phyloP scores from a whole-genome alignment of 140 eudicot genomes.

The Cichorium intybus region DNA sequence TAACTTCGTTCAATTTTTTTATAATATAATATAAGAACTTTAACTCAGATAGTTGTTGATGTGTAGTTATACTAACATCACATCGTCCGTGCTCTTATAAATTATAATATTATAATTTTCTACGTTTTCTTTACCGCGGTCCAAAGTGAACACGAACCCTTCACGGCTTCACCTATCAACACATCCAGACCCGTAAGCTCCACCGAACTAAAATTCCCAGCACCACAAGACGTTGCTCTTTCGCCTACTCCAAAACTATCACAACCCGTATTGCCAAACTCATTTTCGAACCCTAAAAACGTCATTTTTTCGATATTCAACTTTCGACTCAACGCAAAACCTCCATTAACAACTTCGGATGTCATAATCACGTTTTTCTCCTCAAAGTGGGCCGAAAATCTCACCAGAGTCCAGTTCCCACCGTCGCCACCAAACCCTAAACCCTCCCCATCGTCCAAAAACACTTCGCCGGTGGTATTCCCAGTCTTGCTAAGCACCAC shows the following conservation, averaged over 20 bases:
- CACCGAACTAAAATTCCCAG: slow-evolving; percentile 31
- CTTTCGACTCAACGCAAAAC: slow-evolving; percentile 42
- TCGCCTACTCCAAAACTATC: neutral
- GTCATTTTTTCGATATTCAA: slow-evolving; percentile 59
- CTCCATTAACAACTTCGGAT: slow-evolving; percentile 54
- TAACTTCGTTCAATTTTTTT: no score
- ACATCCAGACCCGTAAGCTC: slow-evolving; percentile 40
- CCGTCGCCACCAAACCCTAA: neutral
- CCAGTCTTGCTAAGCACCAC: slow-evolving; percentile 39
- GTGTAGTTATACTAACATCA: no score
- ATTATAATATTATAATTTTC: neutral
- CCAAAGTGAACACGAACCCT: slow-evolving; percentile 41
- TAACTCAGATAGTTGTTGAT: no score
- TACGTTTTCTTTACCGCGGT: neutral
- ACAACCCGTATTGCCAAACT: neutral
- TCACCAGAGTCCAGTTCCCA: slow-evolving; percentile 42
- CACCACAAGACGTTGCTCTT: slow-evolving; percentile 20
- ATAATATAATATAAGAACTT: no score
- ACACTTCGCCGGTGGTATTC: slow-evolving; percentile 62
- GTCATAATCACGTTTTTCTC: slow-evolving; percentile 20
- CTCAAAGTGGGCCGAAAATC: slow-evolving; percentile 23
- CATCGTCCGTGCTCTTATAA: no score
- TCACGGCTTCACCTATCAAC: slow-evolving; percentile 47
- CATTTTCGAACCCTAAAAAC: slow-evolving; percentile 51
- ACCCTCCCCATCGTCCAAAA: slow-evolving; percentile 67